phyloP scores from a whole-genome alignment of 1,284 basidiomycete species.

The Kalmanozyma brasiliensis region DNA sequence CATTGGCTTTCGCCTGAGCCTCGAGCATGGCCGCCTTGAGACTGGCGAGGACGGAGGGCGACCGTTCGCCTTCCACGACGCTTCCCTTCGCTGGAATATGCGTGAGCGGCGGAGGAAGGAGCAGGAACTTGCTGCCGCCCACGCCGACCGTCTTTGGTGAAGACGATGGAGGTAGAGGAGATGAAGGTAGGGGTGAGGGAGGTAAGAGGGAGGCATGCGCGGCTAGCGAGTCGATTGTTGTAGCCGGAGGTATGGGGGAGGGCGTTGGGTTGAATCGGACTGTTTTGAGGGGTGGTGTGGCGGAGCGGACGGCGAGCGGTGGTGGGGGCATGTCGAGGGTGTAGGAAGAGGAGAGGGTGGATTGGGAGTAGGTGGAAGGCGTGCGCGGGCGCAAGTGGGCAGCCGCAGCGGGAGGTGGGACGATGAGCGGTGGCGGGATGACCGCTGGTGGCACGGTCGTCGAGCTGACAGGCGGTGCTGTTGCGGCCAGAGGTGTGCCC shows the following conservation, averaged over 20 bases:
- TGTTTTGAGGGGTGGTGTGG: constrained; percentile 10
- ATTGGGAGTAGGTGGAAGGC: not conserved
- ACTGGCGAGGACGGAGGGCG: constrained; percentile 20
- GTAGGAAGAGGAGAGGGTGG: constrained; percentile 8
- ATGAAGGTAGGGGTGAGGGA: too few species aligned
- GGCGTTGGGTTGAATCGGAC: constrained; percentile 18
- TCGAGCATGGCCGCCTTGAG: constrained; percentile 43
- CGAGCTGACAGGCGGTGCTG: too few species aligned
- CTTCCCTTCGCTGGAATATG: not conserved
- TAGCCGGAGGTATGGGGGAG: not conserved
- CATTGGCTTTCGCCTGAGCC: constrained; percentile 28
- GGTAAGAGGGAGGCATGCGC: too few species aligned
- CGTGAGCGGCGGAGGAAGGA: constrained; percentile 1
- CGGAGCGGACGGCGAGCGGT: not conserved
- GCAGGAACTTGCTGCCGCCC: constrained; percentile 5
- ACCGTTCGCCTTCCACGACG: constrained; percentile 19
- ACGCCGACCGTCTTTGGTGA: not conserved
- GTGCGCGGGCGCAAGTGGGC: not conserved
- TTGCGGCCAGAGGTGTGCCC: not conserved
- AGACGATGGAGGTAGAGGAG: not conserved
- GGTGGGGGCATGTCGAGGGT: constrained; percentile 9
- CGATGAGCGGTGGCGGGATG: not conserved
- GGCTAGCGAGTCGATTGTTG: constrained; percentile 7
- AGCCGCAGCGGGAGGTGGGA: not conserved
- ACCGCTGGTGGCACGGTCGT: not conserved